A percentile compares a stretch with the other conserved stretches of the same genome.
These are phyloP conservation scores for Tolypocladium album DNA, from an alignment of 2,329 filamentous ascomycete genomes.

Conservation along the genomic window DNA sequence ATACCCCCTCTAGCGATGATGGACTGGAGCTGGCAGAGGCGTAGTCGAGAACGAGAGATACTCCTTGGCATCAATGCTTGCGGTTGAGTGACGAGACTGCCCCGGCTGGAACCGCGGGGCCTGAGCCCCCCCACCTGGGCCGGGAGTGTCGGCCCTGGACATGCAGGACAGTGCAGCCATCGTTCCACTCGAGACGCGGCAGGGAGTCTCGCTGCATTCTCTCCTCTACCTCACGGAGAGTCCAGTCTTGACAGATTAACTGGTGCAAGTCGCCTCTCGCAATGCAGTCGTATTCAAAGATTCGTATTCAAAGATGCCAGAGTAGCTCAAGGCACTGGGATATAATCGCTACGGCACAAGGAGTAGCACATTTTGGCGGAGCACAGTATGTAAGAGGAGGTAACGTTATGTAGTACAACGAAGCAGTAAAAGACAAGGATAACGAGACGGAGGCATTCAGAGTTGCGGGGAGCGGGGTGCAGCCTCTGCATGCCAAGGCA, in stretches of 20 bases:
- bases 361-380: too few relatives aligned
- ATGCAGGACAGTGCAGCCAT: background rate
- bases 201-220: background rate
- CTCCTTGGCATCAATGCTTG: background rate
- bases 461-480: background rate
- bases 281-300: too few relatives aligned
- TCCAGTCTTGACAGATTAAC: too few relatives aligned
- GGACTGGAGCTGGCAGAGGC: background rate
- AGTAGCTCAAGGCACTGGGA: too few relatives aligned
- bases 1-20: conserved; percentile 1
- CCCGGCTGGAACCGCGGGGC: too few relatives aligned
- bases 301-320: background rate
- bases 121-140: too few relatives aligned
- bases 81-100: background rate
- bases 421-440: too few relatives aligned
- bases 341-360: too few relatives aligned
- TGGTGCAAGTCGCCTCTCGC: too few relatives aligned
- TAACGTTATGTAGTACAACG: background rate
- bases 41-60: background rate
- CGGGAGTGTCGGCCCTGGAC: background rate
- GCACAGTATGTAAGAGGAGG: too few relatives aligned
- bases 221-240: background rate
- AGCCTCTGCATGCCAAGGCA: background rate
- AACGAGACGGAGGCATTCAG: background rate
- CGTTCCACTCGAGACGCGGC: background rate